A percentile compares a stretch with the other conserved stretches of the same genome.
These are phyloP conservation scores for Geosmithia flava DNA, from an alignment of 2,329 filamentous ascomycete species.

Conservation along the genomic window DNA sequence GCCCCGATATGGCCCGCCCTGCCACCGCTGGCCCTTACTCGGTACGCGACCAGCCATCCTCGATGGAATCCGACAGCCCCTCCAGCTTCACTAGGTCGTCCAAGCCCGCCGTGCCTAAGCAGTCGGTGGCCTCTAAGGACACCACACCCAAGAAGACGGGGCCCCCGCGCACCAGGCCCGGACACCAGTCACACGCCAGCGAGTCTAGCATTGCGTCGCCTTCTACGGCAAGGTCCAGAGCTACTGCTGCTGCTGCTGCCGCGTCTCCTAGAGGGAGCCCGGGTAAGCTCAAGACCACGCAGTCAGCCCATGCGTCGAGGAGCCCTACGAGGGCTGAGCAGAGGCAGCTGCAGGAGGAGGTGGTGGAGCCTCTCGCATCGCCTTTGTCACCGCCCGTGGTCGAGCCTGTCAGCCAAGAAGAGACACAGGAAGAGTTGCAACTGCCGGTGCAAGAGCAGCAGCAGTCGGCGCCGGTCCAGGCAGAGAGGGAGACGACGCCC, in stretches of 20 bases:
- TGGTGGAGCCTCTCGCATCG: slow-evolving; percentile 29
- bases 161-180: slow-evolving; percentile 29
- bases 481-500: not conserved
- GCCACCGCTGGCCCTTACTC: slow-evolving; percentile 57
- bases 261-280: slow-evolving; percentile 30
- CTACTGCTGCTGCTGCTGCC: slow-evolving; percentile 11
- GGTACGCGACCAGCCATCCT: slow-evolving; percentile 33
- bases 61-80: slow-evolving; percentile 27
- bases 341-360: slow-evolving; percentile 38
- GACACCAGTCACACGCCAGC: slow-evolving; percentile 35
- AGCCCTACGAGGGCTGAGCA: slow-evolving; percentile 39
- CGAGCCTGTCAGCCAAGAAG: slow-evolving; percentile 3
- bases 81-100: slow-evolving; percentile 23
- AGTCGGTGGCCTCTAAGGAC: slow-evolving; percentile 19
- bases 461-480: not conserved
- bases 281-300: slow-evolving; percentile 21
- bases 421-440: too few relatives aligned
- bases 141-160: slow-evolving; percentile 40
- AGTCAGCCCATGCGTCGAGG: slow-evolving; percentile 12
- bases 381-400: slow-evolving; percentile 10
- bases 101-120: slow-evolving; percentile 35
- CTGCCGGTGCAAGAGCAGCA: not conserved
- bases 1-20: slow-evolving; percentile 46
- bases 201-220: slow-evolving; percentile 38
- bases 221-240: slow-evolving; percentile 15